These are phyloP conservation scores for Populus euphratica DNA, from an alignment of 345 rosid genomes.

Conservation along the genomic window DNA sequence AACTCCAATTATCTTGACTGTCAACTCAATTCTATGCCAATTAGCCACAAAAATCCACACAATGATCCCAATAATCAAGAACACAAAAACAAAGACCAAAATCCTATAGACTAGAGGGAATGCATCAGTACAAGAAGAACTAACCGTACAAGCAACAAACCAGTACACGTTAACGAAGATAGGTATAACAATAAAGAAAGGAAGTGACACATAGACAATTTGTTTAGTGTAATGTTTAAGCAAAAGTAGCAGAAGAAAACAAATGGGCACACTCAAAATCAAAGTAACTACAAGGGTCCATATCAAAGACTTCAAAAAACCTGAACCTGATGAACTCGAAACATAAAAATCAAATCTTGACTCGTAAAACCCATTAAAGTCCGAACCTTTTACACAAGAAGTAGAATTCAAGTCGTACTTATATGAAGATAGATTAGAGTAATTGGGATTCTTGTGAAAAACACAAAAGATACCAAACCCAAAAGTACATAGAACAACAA, in stretches of 20 bases:
- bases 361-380: background rate
- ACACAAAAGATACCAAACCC: slow-evolving; percentile 72
- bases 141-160: slow-evolving; percentile 82
- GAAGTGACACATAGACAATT: slow-evolving; percentile 69
- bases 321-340: slow-evolving; percentile 30
- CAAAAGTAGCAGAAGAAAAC: slow-evolving; percentile 54
- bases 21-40: slow-evolving; percentile 80
- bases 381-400: slow-evolving; percentile 47
- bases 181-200: slow-evolving; percentile 69
- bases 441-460: slow-evolving; percentile 52
- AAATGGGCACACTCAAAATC: slow-evolving; percentile 66
- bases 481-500: slow-evolving; percentile 60
- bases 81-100: slow-evolving; percentile 58
- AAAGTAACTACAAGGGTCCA: slow-evolving; percentile 69
- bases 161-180: slow-evolving; percentile 73
- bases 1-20: slow-evolving; percentile 63
- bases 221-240: slow-evolving; percentile 85
- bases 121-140: slow-evolving; percentile 58
- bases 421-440: slow-evolving; percentile 49
- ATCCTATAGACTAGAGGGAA: slow-evolving; percentile 71
- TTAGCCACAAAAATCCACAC: slow-evolving; percentile 77
- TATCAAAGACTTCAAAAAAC: slow-evolving; percentile 41
- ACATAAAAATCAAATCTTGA: background rate
- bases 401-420: slow-evolving; percentile 45
- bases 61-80: slow-evolving; percentile 61